These are phyloP conservation scores for Saccharomyces uvarum DNA, from an alignment of 1,139 yeast species.

Conservation along the genomic window DNA sequence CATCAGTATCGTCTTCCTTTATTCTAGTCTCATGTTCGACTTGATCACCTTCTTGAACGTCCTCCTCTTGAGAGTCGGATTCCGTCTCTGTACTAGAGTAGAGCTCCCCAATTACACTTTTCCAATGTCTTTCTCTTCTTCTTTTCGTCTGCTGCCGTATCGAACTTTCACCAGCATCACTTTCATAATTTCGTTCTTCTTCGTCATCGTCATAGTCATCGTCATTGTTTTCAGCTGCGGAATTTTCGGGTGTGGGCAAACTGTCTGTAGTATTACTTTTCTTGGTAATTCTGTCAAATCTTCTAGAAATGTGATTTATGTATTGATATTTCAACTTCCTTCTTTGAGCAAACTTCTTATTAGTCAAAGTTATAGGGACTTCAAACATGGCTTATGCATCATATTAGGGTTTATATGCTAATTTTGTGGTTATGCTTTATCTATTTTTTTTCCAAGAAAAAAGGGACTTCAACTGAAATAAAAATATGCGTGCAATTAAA, in stretches of 20 bases:
- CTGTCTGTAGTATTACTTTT: conserved; percentile 7
- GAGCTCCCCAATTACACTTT: conserved; percentile 6
- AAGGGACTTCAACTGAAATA: background rate
- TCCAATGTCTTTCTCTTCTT: conserved; percentile 7
- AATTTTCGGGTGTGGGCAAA: conserved; percentile 26
- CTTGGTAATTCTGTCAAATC: conserved; percentile 11
- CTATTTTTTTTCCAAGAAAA: background rate
- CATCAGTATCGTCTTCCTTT: conserved; percentile 7
- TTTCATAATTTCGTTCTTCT: background rate
- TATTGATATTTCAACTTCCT: conserved; percentile 28
- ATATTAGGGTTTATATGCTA: background rate
- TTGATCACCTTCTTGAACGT: conserved; percentile 4
- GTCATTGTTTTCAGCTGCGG: conserved; percentile 18
- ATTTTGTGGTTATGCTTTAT: background rate
- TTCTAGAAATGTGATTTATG: conserved; percentile 18
- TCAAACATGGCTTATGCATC: conserved; percentile 22
- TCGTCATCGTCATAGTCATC: conserved; percentile 9
- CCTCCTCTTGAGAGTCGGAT: conserved; percentile 1
- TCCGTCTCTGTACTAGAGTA: conserved; percentile 3
- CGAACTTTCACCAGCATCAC: background rate
- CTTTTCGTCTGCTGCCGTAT: background rate
- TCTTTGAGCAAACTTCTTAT: conserved; percentile 14
- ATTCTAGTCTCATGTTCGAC: conserved; percentile 1
- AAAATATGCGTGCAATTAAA: background rate
- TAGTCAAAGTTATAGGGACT: conserved; percentile 18